Percentiles rank a stretch among this genome's conserved stretches.
phyloP scores from a whole-genome alignment of 176 grass and related monocot genomes.

The Urochloa ruziziensis region DNA sequence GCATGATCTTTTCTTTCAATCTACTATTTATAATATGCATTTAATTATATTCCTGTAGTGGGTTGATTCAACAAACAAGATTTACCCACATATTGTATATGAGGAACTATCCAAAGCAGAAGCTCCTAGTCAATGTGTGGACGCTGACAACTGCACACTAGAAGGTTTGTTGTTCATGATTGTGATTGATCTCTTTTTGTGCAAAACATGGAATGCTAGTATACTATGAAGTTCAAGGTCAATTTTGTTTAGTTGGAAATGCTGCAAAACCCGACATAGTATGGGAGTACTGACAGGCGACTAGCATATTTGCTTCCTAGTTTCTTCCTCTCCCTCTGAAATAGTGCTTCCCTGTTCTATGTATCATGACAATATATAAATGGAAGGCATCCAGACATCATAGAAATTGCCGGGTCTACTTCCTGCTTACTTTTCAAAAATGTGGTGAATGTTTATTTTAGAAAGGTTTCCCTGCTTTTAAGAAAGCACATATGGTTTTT shows the following conservation, averaged over 20 bases:
- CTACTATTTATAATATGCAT: not conserved
- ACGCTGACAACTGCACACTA: slow-evolving; percentile 46
- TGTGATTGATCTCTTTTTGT: not conserved
- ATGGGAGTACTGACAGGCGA: not conserved
- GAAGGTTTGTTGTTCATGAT: slow-evolving; percentile 60
- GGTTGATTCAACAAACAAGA: slow-evolving; percentile 57
- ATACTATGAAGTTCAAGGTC: not conserved
- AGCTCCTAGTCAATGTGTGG: slow-evolving; percentile 47
- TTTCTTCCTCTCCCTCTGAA: not conserved
- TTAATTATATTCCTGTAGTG: slow-evolving; percentile 53
- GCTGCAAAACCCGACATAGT: not conserved
- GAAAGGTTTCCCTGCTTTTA: too few species aligned
- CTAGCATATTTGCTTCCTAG: not conserved
- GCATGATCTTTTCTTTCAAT: slow-evolving; percentile 20
- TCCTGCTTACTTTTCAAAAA: not conserved
- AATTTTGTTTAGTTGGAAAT: slow-evolving; percentile 1
- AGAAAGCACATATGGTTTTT: too few species aligned
- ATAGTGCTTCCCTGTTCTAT: not conserved
- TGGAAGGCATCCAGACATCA: slow-evolving; percentile 20
- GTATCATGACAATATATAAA: not conserved
- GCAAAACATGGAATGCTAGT: not conserved
- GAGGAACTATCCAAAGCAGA: slow-evolving; percentile 77
- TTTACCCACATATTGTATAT: slow-evolving; percentile 90
- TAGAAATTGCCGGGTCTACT: not conserved
- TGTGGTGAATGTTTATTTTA: not conserved